phyloP scores from a whole-genome alignment of 345 rosid species.

The Eucalyptus grandis region DNA sequence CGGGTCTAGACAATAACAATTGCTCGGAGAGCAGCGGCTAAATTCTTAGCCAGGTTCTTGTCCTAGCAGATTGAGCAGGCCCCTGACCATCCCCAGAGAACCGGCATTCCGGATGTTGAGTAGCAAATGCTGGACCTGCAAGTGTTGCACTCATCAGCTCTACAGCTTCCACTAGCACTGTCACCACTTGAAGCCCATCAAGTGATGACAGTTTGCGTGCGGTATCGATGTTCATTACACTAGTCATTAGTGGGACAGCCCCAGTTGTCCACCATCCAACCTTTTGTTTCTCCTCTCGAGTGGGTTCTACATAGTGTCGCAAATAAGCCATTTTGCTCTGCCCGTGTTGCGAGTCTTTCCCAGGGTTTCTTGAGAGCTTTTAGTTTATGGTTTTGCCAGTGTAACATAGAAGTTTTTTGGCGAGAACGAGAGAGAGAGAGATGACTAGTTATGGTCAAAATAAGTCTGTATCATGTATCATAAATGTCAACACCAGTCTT shows the following conservation, averaged over 20 bases:
- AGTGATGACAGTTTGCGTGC: not conserved
- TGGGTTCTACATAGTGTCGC: not conserved
- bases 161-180: conserved; percentile 27
- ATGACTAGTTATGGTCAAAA: not conserved
- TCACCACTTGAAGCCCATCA: conserved; percentile 23
- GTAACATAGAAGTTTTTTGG: not conserved
- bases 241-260: not conserved
- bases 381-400: not conserved
- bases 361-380: not conserved
- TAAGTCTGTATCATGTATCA: not conserved
- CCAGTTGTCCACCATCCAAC: too few species aligned
- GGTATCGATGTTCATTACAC: not conserved
- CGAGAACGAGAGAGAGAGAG: not conserved
- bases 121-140: conserved; percentile 50
- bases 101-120: conserved; percentile 45
- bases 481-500: not conserved
- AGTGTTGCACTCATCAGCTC: conserved; percentile 17
- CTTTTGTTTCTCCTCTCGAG: not conserved
- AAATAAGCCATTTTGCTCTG: not conserved
- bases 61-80: conserved; percentile 53
- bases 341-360: not conserved
- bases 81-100: conserved; percentile 65
- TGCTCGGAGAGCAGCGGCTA: too few species aligned
- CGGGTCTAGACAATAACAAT: not conserved
- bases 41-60: not conserved